Evolutionary conservation across 805 yeast species (phyloP), one percentile per base, ranked within the genome.

Genomic region (Myxozyma kluyveri): DNA sequence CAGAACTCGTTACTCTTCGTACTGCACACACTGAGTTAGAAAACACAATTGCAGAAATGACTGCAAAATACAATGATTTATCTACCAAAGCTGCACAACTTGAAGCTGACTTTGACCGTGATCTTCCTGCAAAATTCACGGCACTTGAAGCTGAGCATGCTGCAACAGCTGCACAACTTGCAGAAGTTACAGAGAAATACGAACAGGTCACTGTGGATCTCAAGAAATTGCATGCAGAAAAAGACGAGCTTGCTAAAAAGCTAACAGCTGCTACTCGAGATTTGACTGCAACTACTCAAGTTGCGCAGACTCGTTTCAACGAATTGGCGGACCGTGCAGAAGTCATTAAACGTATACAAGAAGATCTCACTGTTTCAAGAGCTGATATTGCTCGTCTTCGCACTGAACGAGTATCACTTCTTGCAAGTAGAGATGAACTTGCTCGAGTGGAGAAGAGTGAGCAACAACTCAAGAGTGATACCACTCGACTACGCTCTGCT

Each of bases 281-380:
- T 35, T 43, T 60, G 7, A 60, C 57, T 17, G 50, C 57, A 1
- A 54, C 64, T 23, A 56, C 54, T 45, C 43, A 53, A 23, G 55
- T 77, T 72, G 54, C 66, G 71, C 52, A 77, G 73, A 57, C 65
- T 69, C 12, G 79, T 71, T 69, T 66, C 50, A 68, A 66, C 43
- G 74, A 73, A 40, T 61, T 68, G n/a, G 65, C 66, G 26, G 68
- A 54, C n/a, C 43, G 37, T 31, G 58, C 12, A 18, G 54, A 10
- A 61, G 63, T 27, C 35, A 58, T 9, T 43, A 55, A 14, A 27
- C 60, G 60, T 40, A 45, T 59, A 35, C 63, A 63, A 50, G 54
- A 61, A 26, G 53, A 56, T 14, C n/a, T 62, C 10, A 56, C 63
- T 33, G 37, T 52, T 10, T 49, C 48, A 19, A 37, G 38, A 18